Base-by-base conservation (phyloP, 2,329 filamentous ascomycete genomes). In the Calonectria montana region DNA sequence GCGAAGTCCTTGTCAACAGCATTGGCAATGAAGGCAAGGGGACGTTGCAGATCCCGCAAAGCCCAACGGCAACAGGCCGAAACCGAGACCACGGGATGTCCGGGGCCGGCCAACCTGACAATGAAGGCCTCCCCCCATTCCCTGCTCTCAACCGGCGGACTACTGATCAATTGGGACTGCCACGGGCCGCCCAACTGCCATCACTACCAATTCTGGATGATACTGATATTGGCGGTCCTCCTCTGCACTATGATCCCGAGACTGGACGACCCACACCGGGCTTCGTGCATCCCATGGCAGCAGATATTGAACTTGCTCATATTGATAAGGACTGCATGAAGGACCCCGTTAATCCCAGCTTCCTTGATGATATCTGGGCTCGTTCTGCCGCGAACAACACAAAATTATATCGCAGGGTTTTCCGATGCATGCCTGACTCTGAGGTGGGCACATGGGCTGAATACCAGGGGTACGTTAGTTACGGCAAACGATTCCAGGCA, bases 371-470 rank as follows among this genome's bases (percentile, higher is more conserved):
- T 73, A 92, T 94, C 2, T 99, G 97, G 97, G 92, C 93, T 75
- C 89, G 91, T 21, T 92, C 95, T 65, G 97, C 97, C 1, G 92
- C 94, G 74, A 98, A 98, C 86, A 99, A 99, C 82, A 99, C 97
- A 3, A 96, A 95, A 81, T 90, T 99, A 59, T 99, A 94, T 85
- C 93, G 97, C 37, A 91, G 94, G 73, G 96, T 99, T 10, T 99
- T 99, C 86, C 92, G 96, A 57, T 98, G 96, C 83, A 97, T 97
- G 94, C 97, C 97, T 1, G 97, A 99, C 82, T 98, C 92, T 64
- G 95, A 98, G 80, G 97, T 98, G 29, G 93, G 91, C 74, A 96
- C 94, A 50, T 99, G 97, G 97, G 92, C 94, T 76, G 94, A 97
- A 74, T 99, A 99, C 83, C 93, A 94, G 74, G 93, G 97, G 76